These are phyloP conservation scores for Neurospora sp. DNA, from an alignment of 495 filamentous ascomycete species.

Conservation along the genomic window DNA sequence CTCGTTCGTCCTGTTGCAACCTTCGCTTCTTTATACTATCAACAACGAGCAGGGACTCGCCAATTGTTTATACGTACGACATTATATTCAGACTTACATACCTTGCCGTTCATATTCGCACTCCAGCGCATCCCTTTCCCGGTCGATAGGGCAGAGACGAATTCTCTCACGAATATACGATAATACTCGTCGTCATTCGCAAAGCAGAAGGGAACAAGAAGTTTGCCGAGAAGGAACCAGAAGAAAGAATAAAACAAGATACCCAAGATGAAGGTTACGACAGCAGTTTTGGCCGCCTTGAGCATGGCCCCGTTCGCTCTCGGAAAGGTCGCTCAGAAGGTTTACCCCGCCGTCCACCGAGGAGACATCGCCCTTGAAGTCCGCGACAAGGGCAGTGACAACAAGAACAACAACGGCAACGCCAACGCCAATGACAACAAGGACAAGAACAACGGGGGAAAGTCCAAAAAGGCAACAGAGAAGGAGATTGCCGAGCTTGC, in stretches of 20 bases:
- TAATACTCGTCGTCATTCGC: background rate
- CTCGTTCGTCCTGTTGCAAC: background rate
- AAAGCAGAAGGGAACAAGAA: background rate
- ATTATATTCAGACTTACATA: slow-evolving; percentile 9
- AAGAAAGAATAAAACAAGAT: slow-evolving; percentile 1
- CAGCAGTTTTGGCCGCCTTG: slow-evolving; percentile 27
- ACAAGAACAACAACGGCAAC: slow-evolving; percentile 1
- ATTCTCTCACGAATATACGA: background rate
- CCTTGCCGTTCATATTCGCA: slow-evolving; percentile 2
- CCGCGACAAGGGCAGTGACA: background rate
- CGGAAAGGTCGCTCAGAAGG: slow-evolving; percentile 37
- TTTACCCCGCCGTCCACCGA: slow-evolving; percentile 21
- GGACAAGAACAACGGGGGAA: slow-evolving; percentile 4
- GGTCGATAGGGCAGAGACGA: background rate
- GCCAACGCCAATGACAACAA: background rate
- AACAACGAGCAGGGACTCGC: slow-evolving; percentile 46
- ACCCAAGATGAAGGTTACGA: slow-evolving; percentile 43
- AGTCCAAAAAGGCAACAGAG: slow-evolving; percentile 7
- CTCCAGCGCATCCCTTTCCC: slow-evolving; percentile 2
- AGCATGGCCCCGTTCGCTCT: slow-evolving; percentile 42
- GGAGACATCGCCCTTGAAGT: slow-evolving; percentile 12
- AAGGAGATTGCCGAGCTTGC: slow-evolving; percentile 16
- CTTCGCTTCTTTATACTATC: background rate
- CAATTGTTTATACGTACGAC: slow-evolving; percentile 16
- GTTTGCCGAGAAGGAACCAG: background rate